Conservation (phyloP, 495 filamentous ascomycete species). For the Penicillium silybi region DNA sequence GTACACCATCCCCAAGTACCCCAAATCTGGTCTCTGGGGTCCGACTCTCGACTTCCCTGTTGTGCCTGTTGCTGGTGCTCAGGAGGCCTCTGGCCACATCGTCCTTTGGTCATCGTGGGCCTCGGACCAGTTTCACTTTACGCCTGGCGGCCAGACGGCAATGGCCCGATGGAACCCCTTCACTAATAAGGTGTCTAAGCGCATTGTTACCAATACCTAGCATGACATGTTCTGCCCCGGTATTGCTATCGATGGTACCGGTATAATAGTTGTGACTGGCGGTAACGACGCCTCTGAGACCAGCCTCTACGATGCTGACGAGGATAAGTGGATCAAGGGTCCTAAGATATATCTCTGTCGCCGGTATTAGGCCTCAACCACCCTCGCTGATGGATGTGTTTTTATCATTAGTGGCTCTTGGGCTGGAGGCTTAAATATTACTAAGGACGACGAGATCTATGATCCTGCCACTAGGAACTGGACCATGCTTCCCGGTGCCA, state of each 20-base stretch:
- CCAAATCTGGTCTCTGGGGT: conserved; percentile 38
- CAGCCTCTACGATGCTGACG: conserved; percentile 41
- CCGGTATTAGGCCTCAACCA: conserved; percentile 55
- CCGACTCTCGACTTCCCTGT: conserved; percentile 51
- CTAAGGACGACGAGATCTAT: conserved; percentile 55
- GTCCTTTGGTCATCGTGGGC: conserved; percentile 43
- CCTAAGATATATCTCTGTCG: conserved; percentile 46
- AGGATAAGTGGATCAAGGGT: conserved; percentile 27
- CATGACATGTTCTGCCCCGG: conserved; percentile 66
- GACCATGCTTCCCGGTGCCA: conserved; percentile 32
- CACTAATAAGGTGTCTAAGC: conserved; percentile 29
- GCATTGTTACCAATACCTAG: conserved; percentile 40
- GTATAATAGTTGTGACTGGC: conserved; percentile 52
- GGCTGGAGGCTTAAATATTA: conserved; percentile 33
- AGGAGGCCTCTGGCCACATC: conserved; percentile 32
- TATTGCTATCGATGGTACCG: conserved; percentile 46
- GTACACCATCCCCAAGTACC: conserved; percentile 6
- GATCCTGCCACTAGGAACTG: conserved; percentile 34
- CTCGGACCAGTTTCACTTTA: conserved; percentile 31
- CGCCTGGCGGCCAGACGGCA: conserved; percentile 32
- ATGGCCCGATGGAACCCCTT: conserved; percentile 11
- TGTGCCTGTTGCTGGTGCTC: conserved; percentile 40
- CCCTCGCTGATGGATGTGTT: conserved; percentile 50
- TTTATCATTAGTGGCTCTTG: conserved; percentile 61
- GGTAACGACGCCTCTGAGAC: conserved; percentile 41